Percentiles rank a stretch among this genome's conserved stretches.
Evolutionary conservation across 139 green algal species (phyloP).

Genomic region (Chlorella sp.): DNA sequence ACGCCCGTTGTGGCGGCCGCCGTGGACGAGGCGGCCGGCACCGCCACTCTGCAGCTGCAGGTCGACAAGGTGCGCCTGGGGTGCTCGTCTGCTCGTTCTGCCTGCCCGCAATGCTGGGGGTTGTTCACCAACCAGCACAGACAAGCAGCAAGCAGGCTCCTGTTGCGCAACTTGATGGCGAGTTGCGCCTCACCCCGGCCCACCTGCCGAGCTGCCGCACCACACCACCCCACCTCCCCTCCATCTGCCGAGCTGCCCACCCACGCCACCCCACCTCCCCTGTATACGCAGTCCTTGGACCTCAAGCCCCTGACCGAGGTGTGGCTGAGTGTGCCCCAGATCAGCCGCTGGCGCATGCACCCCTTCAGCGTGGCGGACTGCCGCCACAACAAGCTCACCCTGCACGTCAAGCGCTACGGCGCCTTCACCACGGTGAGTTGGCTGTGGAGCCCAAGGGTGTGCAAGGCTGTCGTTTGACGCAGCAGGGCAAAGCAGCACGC

Average conservation of each 20-base stretch:
- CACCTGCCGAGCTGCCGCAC: background rate
- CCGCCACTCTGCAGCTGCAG: background rate
- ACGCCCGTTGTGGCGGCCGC: background rate
- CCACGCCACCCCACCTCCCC: too few relatives aligned
- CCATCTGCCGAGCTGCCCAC: background rate
- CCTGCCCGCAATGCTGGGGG: too few relatives aligned
- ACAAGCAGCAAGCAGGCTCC: background rate
- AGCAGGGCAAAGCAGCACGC: too few relatives aligned
- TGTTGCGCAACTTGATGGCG: background rate
- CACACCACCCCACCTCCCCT: too few relatives aligned
- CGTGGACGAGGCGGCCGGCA: background rate
- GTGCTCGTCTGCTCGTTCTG: too few relatives aligned
- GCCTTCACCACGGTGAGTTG: background rate
- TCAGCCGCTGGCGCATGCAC: constrained; percentile 14
- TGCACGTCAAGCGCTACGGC: constrained; percentile 13
- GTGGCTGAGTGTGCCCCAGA: background rate
- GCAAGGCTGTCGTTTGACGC: too few relatives aligned
- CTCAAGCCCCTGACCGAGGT: background rate
- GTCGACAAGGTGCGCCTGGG: constrained; percentile 13
- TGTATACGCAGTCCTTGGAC: background rate
- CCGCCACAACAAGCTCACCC: background rate
- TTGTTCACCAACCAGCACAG: too few relatives aligned
- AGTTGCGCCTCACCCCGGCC: background rate
- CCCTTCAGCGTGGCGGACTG: constrained; percentile 4
- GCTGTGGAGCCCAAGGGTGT: too few relatives aligned